Evolutionary conservation across 208 protist genomes (phyloP), one percentile per base, ranked within the genome.

Genomic region (Phytomonas sp.): DNA sequence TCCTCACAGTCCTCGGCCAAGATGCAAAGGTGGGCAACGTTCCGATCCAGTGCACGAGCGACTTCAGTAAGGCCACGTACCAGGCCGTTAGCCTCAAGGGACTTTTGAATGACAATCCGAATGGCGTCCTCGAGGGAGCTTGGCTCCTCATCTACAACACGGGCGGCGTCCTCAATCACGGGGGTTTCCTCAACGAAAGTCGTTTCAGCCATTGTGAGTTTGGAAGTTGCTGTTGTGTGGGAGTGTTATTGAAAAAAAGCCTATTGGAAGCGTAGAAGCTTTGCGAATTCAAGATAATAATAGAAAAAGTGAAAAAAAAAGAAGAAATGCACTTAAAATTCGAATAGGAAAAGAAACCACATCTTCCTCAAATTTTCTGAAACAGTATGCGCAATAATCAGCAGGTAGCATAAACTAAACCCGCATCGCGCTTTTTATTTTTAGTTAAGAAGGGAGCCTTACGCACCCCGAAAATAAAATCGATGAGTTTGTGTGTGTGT

Each of bases 1-100:
- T 97, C 89, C 69, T 97, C 92, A 81, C 89, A 95, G 81, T 95
- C 89, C 29, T 95, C 89, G 56, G 92, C 89, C 66, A 97, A 88
- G 63, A 97, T 83, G 78, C 86, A 93, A 69, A 97, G 80, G 77
- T 91, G 85, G 34, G 85, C 92, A 70, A 74, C 86, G 79, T 86
- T 83, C 78, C 85, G 84, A 79, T 97, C 86, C 30, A 97, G 84
- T 29, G 87, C 84, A 71, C 87, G 88, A 67, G 92, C 77, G 32
- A 94, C 88, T 75, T 94, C 88, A 34, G 87, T 91, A 63, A 97
- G 88, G 61, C 92, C 92, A 66, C 92, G 80, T 56, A 94, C 83
- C 59, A 97, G 89, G 52, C 90, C 90, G 81, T 95, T 94, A 56
- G 82, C 87, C 80, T 93, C 89, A 61, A 84, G 83, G 49, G 92